Evolutionary conservation across 148 eudicot genomes (phyloP).

Genomic region (Selenicereus undatus): DNA sequence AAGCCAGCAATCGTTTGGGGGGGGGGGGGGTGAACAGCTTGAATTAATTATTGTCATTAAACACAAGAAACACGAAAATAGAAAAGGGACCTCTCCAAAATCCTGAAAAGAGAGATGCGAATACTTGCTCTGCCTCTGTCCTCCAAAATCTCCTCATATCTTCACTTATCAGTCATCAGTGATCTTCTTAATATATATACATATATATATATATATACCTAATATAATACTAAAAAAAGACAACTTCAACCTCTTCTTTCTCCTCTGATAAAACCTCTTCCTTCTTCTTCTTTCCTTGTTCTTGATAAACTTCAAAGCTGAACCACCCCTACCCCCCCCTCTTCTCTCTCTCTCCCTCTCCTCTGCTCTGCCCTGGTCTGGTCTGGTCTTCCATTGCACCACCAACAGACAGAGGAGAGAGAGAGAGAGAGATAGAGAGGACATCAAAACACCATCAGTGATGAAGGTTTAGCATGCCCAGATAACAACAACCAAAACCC

Average conservation of each 20-base stretch:
- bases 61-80: constrained; percentile 1
- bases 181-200: background rate
- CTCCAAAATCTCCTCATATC: constrained; percentile 19
- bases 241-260: constrained; percentile 46
- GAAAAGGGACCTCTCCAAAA: constrained; percentile 13
- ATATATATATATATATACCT: no score
- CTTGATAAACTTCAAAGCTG: constrained; percentile 27
- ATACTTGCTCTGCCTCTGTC: background rate
- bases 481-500: constrained; percentile 5
- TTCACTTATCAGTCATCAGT: background rate
- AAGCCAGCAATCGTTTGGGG: background rate
- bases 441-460: constrained; percentile 7
- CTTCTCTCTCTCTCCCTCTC: constrained; percentile 26
- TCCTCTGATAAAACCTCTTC: constrained; percentile 23
- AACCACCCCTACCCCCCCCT: background rate
- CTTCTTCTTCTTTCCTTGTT: constrained; percentile 16
- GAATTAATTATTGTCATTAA: constrained; percentile 1
- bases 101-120: constrained; percentile 9
- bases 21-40: background rate
- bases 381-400: background rate
- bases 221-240: constrained; percentile 34
- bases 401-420: constrained; percentile 21
- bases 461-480: constrained; percentile 13
- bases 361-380: constrained; percentile 18
- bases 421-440: background rate